Conservation (phyloP, 345 rosid species). For the Brassica rapa region DNA sequence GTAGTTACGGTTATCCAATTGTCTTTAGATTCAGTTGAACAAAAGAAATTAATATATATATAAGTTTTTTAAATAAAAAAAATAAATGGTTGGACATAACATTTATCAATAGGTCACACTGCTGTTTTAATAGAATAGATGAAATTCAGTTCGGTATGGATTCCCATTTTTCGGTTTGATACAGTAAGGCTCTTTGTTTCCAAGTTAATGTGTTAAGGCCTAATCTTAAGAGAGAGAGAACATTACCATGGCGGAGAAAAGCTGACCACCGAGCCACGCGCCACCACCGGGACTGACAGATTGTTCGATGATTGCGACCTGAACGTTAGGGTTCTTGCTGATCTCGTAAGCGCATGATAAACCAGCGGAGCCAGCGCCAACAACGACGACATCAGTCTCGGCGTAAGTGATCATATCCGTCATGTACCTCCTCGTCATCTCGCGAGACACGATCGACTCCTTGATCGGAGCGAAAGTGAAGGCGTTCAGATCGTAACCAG, state of each 20-base stretch:
- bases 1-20: too few species aligned
- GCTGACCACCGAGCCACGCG: constrained; percentile 81
- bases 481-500: constrained; percentile 53
- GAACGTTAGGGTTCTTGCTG: constrained; percentile 67
- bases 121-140: too few species aligned
- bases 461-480: constrained; percentile 65
- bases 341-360: constrained; percentile 71
- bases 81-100: too few species aligned
- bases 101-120: too few species aligned
- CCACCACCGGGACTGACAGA: constrained; percentile 90
- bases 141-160: background rate
- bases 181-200: background rate
- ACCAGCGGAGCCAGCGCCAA: constrained; percentile 79
- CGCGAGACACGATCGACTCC: constrained; percentile 65
- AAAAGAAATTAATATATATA: too few species aligned
- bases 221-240: background rate
- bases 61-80: too few species aligned
- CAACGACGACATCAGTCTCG: constrained; percentile 68
- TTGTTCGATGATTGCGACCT: constrained; percentile 68
- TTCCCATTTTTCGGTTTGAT: background rate
- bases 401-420: constrained; percentile 73
- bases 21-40: too few species aligned
- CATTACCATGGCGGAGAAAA: constrained; percentile 74
- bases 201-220: background rate
- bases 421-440: constrained; percentile 79